Conservation (phyloP, 345 rosid species). For the Gynandropsis gynandra region DNA sequence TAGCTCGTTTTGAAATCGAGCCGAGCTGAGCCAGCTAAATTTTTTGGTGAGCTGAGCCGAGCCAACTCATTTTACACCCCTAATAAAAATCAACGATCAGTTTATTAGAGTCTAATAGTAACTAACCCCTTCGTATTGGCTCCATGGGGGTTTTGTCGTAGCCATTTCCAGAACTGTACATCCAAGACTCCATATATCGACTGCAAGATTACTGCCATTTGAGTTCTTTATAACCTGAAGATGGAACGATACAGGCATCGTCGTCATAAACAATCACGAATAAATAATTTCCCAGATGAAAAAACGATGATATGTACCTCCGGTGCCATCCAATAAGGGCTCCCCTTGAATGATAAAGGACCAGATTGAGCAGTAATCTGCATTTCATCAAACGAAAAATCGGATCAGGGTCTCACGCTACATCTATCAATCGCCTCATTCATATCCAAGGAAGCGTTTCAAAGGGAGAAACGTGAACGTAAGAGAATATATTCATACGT, state of each 20-base stretch:
- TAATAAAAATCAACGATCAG: not conserved
- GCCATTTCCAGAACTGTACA: constrained; percentile 91
- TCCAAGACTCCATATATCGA: constrained; percentile 92
- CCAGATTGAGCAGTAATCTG: constrained; percentile 84
- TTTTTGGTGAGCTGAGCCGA: no score
- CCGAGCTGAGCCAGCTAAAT: no score
- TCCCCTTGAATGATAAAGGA: constrained; percentile 71
- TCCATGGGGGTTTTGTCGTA: constrained; percentile 82
- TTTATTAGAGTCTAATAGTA: constrained; percentile 6
- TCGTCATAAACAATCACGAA: constrained; percentile 16
- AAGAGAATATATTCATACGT: constrained; percentile 33
- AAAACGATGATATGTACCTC: constrained; percentile 38
- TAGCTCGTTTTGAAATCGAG: no score
- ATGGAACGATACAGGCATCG: constrained; percentile 1
- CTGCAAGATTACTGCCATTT: constrained; percentile 68
- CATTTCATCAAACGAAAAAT: constrained; percentile 20
- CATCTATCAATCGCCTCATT: not conserved
- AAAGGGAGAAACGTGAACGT: constrained; percentile 1
- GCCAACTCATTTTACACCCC: not conserved
- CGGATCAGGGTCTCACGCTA: not conserved
- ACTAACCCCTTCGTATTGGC: constrained; percentile 84
- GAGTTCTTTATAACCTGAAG: constrained; percentile 64
- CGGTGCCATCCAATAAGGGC: constrained; percentile 96
- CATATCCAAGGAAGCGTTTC: not conserved
- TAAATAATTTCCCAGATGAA: not conserved